Percentiles rank a stretch among this genome's conserved stretches.
These are phyloP conservation scores for Amphirosellinia nigrospora DNA, from an alignment of 495 filamentous ascomycete genomes.

Conservation along the genomic window DNA sequence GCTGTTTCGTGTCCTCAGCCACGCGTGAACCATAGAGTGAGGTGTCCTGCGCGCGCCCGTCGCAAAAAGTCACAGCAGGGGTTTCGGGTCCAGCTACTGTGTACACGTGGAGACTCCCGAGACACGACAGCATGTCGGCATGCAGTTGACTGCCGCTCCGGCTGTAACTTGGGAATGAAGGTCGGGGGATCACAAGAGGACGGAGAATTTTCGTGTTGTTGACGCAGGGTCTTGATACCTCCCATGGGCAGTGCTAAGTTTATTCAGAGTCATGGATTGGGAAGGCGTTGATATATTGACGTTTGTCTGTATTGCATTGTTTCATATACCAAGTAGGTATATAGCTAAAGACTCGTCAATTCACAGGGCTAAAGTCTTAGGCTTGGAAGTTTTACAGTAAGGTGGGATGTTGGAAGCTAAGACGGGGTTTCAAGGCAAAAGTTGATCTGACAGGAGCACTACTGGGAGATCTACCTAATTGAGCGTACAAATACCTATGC, in stretches of 20 bases:
- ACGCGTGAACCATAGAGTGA: not conserved
- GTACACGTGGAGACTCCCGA: slow-evolving; percentile 26
- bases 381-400: not conserved
- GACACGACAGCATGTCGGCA: slow-evolving; percentile 21
- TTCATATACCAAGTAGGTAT: not conserved
- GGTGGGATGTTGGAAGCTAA: slow-evolving; percentile 16
- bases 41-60: slow-evolving; percentile 9
- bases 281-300: not conserved
- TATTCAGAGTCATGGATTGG: not conserved
- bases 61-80: slow-evolving; percentile 3
- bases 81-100: slow-evolving; percentile 3
- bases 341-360: not conserved
- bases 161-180: not conserved
- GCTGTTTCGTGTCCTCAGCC: not conserved
- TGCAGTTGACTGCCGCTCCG: not conserved
- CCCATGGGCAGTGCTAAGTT: not conserved
- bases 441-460: slow-evolving; percentile 20
- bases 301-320: not conserved
- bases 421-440: slow-evolving; percentile 12
- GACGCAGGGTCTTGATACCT: not conserved
- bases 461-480: not conserved
- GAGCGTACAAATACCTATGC: not conserved
- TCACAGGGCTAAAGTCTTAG: not conserved
- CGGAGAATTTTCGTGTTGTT: not conserved
- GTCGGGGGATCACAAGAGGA: not conserved